Base-by-base conservation (phyloP, 495 filamentous ascomycete species). In the Hyaloscypha bicolor region DNA sequence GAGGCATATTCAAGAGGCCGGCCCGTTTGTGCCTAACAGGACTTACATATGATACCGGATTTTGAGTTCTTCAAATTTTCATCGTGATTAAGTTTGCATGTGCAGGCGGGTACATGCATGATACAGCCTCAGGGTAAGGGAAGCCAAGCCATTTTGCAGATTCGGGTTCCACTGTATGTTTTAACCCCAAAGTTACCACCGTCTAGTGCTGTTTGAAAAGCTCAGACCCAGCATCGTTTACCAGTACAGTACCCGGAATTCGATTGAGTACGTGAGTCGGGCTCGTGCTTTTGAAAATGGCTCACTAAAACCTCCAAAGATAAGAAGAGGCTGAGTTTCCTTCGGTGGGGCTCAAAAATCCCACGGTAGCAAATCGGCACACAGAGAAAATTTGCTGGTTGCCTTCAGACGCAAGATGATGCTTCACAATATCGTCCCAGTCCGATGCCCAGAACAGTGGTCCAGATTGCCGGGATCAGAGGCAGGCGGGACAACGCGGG, bases 21-120 rank as follows among this genome's bases (percentile, higher is more conserved):
- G 59, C 35, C 59, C 59, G 59, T 61, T 61, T 35, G 35, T 61
- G 59, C 59, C 59, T 61, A 61, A 61, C 59, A 25, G 25, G 1
- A 25, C 25, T 25, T 25, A 25, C 25, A 60, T 33, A 29, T 29
- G 53, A 32, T 29, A 6, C 25, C 25, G 25, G 25, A 2, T 25
- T 25, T 25, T 25, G 31, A 57, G 31, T 57, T 25, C 25, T 37
- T 37, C 35, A 8, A 6, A 12, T 37, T 37, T 37, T 37, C 6
- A 58, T 58, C 55, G 55, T 5, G 55, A n/a, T 6, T 53, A 53
- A 53, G 51, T 37, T 37, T 37, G 35, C 35, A 37, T 31, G 25
- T 57, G 55, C 25, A 57, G 14, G 22, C 29, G 22, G 12, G 6
- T 31, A 25, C 31, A 31, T 25, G 4, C 31, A 31, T 57, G 12